Evolutionary conservation across 225 moss, liverwort and hornwort genomes (phyloP).

Genomic region (Polytrichum formosum): DNA sequence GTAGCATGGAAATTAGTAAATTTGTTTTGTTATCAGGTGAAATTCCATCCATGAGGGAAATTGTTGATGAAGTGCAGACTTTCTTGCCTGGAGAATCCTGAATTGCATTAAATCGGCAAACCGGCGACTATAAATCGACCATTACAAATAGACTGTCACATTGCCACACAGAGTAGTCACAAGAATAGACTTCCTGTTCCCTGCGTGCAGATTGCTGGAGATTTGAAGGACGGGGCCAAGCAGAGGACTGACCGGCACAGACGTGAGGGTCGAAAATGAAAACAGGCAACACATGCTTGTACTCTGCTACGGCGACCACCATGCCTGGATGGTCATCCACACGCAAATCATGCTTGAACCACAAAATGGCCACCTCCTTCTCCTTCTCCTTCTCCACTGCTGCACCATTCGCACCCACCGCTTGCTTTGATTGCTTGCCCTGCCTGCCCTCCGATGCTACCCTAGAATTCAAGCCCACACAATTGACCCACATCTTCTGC

Average conservation of each 20-base stretch:
- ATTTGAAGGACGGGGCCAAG: too few relatives aligned
- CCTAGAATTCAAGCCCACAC: too few relatives aligned
- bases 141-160: too few relatives aligned
- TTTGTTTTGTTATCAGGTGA: too few relatives aligned
- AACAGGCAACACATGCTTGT: slow-evolving; percentile 66
- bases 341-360: slow-evolving; percentile 98
- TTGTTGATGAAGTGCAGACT: too few relatives aligned
- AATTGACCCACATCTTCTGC: background rate
- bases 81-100: too few relatives aligned
- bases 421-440: slow-evolving; percentile 1
- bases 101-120: background rate
- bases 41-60: too few relatives aligned
- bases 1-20: too few relatives aligned
- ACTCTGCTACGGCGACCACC: slow-evolving; percentile 45
- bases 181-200: too few relatives aligned
- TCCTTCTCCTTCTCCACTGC: slow-evolving; percentile 4
- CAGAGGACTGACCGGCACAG: slow-evolving; percentile 54
- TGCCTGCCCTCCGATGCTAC: background rate
- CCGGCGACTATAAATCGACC: background rate
- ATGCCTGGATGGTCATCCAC: slow-evolving; percentile 94
- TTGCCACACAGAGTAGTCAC: too few relatives aligned
- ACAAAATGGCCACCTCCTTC: slow-evolving; percentile 62
- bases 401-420: slow-evolving; percentile 10
- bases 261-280: slow-evolving; percentile 81
- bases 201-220: too few relatives aligned